Percentiles rank a stretch among this genome's conserved stretches.
phyloP scores from a whole-genome alignment of 352 stramenopile species.

The Phytophthora uliginosa region DNA sequence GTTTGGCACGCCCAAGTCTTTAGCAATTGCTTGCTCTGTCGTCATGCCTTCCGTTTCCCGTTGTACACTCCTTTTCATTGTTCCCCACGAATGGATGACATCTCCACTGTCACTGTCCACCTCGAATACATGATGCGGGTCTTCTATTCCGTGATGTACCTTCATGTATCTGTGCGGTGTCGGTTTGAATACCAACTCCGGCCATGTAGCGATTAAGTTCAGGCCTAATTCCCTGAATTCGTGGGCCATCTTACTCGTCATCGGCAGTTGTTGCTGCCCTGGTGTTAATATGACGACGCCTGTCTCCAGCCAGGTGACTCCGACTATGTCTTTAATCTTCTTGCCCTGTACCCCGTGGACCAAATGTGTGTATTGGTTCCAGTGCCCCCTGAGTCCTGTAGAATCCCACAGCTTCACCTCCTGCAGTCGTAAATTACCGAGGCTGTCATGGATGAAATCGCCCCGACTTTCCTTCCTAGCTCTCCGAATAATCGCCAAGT shows the following conservation, averaged over 20 bases:
- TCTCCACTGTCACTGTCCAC: neutral
- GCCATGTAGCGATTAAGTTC: constrained; percentile 1
- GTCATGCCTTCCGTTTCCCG: too few species aligned
- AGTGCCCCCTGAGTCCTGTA: too few species aligned
- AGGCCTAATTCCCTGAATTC: constrained; percentile 1
- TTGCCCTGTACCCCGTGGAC: too few species aligned
- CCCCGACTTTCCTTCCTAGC: too few species aligned
- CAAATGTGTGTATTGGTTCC: too few species aligned
- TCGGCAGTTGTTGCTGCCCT: neutral
- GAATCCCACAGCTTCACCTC: too few species aligned
- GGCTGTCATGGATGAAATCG: too few species aligned
- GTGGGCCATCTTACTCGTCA: neutral
- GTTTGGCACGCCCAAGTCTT: neutral
- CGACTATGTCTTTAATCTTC: neutral
- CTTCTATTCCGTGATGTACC: neutral
- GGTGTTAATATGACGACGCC: neutral
- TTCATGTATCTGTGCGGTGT: neutral
- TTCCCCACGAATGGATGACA: neutral
- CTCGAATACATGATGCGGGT: constrained; percentile 2
- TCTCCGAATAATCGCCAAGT: too few species aligned
- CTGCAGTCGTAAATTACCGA: too few species aligned
- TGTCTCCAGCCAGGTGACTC: neutral
- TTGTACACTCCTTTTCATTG: neutral
- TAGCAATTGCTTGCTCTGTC: neutral
- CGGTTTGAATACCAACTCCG: neutral